Evolutionary conservation across 805 yeast species (phyloP), one percentile per base, ranked within the genome.

Genomic region (Lachancea fermentati): DNA sequence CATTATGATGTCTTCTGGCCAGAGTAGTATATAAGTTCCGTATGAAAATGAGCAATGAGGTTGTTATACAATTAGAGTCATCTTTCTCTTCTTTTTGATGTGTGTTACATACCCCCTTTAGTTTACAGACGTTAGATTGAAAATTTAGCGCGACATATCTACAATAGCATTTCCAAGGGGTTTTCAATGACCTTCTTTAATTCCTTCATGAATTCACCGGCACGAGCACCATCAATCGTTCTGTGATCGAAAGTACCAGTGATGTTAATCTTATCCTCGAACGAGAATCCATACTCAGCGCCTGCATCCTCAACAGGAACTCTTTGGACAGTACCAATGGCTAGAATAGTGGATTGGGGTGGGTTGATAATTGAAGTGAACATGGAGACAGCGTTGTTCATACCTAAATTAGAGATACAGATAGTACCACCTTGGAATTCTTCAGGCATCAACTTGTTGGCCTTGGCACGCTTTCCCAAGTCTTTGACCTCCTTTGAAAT

Each of bases 341-440:
- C 98, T 56, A 93, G 69, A 58, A 93, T 93, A 37, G 96, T 81
- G 37, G 89, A 75, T 70, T 91, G 98, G 40, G 99, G 99, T 48
- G 96, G 97, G 78, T 93, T 93, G 66, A 93, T 81, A 68, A 93
- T 93, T 28, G 98, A 91, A 22, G 98, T 91, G 79, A 93, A 93
- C 63, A 83, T 60, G 50, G 79, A 74, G 34, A 91, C 97, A 41
- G 98, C 97, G 43, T 71, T 78, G 79, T 93, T 93, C 98, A 93
- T 93, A 63, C 99, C 99, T 75, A 93, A 74, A 82, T 93, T 93
- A 51, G 97, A 93, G 61, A 93, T 91, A 65, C 97, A 88, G 67
- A 93, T 86, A 55, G 98, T 89, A 62, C 99, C 99, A 58, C 99
- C 99, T 76, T 87, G 96, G 81, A 85, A 93, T 72, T 93, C 98